Evolutionary conservation across 83 land plant species (phyloP).

Genomic region (Thuja plicata): DNA sequence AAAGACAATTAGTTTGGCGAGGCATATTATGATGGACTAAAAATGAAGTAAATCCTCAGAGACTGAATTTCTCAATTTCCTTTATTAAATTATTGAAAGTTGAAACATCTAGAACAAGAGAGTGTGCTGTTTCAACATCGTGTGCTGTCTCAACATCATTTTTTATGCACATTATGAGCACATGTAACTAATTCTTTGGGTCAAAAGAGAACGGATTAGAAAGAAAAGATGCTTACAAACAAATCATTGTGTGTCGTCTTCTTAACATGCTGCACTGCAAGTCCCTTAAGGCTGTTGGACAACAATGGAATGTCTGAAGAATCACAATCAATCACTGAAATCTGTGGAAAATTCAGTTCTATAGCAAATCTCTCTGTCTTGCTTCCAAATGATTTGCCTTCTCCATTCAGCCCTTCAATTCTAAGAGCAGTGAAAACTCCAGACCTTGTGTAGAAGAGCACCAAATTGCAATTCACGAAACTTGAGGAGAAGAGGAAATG

Average conservation of each 20-base stretch:
- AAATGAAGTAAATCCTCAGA: not conserved
- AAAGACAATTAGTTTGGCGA: not conserved
- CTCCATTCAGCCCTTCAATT: slow-evolving; percentile 30
- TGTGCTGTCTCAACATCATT: not conserved
- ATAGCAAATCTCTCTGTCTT: slow-evolving; percentile 32
- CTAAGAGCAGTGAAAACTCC: slow-evolving; percentile 33
- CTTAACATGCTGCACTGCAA: slow-evolving; percentile 36
- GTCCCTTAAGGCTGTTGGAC: slow-evolving; percentile 52
- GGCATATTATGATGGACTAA: not conserved
- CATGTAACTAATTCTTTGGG: not conserved
- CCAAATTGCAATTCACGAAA: slow-evolving; percentile 25
- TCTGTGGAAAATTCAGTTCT: slow-evolving; percentile 73
- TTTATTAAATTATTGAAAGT: too few species aligned
- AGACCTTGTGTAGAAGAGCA: slow-evolving; percentile 37
- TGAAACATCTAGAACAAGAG: not conserved
- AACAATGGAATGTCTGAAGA: slow-evolving; percentile 39
- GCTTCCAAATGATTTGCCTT: slow-evolving; percentile 18
- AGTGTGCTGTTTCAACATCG: not conserved
- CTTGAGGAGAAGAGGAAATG: slow-evolving; percentile 38
- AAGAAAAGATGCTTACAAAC: slow-evolving; percentile 38
- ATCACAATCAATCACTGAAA: slow-evolving; percentile 34
- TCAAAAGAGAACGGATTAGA: not conserved
- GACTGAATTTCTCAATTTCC: not conserved
- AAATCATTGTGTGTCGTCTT: slow-evolving; percentile 51
- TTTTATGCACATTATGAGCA: not conserved